Evolutionary conservation across 2,329 filamentous ascomycete species (phyloP).

Genomic region (Paracoccidioides brasiliensis): DNA sequence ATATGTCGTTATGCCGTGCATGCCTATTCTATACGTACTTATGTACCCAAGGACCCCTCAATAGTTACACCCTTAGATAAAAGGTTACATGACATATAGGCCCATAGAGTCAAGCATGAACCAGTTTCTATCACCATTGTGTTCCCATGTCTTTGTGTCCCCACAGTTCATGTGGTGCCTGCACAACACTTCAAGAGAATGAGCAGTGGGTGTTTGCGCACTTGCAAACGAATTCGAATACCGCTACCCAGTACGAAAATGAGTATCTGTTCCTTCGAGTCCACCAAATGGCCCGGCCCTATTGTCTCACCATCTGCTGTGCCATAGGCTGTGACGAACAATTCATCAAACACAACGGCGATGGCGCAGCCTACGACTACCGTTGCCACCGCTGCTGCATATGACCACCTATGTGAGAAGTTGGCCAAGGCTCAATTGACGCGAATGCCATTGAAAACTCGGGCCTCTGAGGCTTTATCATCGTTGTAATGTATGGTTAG

Average conservation of each 20-base stretch:
- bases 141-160: background rate
- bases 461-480: background rate
- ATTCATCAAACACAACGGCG: background rate
- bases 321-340: background rate
- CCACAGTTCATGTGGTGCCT: background rate
- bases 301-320: background rate
- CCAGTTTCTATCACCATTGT: background rate
- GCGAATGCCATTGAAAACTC: background rate
- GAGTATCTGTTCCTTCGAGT: background rate
- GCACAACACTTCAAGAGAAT: background rate
- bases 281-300: background rate
- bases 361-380: background rate
- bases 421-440: background rate
- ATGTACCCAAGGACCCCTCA: too few relatives aligned
- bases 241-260: too few relatives aligned
- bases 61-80: too few relatives aligned
- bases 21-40: too few relatives aligned
- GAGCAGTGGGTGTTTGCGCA: background rate
- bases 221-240: background rate
- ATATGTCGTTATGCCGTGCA: too few relatives aligned
- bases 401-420: background rate
- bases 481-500: background rate
- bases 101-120: too few relatives aligned
- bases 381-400: background rate
- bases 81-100: too few relatives aligned